These are phyloP conservation scores for Castanea mollissima DNA, from an alignment of 306 rosid species.

Conservation along the genomic window DNA sequence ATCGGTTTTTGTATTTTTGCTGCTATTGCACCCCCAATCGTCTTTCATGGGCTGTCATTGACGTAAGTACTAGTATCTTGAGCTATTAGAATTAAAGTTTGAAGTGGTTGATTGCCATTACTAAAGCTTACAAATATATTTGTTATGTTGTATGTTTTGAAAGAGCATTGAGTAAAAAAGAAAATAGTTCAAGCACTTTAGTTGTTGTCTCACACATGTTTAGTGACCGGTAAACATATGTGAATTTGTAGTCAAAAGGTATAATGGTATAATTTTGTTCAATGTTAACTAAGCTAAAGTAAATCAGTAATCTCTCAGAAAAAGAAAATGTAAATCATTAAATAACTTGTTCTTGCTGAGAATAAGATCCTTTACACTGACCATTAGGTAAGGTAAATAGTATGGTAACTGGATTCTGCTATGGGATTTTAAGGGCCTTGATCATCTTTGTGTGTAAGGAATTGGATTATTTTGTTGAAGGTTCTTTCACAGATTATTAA, in stretches of 20 bases:
- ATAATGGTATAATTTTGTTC: neutral
- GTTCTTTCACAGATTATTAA: neutral
- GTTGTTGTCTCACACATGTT: neutral
- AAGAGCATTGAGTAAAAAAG: slow-evolving; percentile 10
- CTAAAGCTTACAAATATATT: slow-evolving; percentile 5
- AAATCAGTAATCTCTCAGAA: neutral
- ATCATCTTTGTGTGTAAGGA: neutral
- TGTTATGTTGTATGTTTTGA: neutral
- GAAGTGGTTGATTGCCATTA: slow-evolving; percentile 6
- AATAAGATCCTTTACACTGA: neutral
- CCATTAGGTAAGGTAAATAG: too few species aligned
- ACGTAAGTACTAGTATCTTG: slow-evolving; percentile 60
- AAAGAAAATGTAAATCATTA: too few species aligned
- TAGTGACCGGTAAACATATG: neutral
- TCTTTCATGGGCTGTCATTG: slow-evolving; percentile 89
- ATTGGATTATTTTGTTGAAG: neutral
- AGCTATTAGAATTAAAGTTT: neutral
- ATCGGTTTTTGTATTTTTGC: slow-evolving; percentile 86
- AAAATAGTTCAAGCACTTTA: neutral
- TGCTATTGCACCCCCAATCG: slow-evolving; percentile 96
- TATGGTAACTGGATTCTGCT: neutral
- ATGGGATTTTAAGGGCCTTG: neutral
- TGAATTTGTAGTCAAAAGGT: neutral
- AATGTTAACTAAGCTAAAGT: neutral
- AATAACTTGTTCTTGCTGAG: neutral